These are phyloP conservation scores for Solanum okadae DNA, from an alignment of 257 asterid species.

Conservation along the genomic window DNA sequence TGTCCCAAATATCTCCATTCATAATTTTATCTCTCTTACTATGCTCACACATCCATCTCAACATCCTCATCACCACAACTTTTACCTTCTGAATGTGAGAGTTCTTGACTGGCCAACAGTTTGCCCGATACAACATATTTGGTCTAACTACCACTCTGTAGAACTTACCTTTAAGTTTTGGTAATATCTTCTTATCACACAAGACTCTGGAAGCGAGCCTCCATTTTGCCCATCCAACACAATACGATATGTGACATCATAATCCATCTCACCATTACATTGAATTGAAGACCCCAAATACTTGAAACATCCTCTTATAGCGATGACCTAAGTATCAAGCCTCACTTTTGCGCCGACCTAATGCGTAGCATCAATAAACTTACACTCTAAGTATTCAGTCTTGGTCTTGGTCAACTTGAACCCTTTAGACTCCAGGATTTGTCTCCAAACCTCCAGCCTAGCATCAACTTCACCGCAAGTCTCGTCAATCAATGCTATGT, in stretches of 20 bases:
- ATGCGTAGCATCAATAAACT: neutral
- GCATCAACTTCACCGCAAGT: neutral
- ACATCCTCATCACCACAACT: neutral
- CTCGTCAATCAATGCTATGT: neutral
- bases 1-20: neutral
- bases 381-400: neutral
- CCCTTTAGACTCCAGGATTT: neutral
- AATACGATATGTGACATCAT: neutral
- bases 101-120: neutral
- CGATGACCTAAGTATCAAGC: neutral
- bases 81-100: neutral
- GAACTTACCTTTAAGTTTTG: neutral
- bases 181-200: neutral
- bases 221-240: neutral
- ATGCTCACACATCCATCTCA: neutral
- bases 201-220: neutral
- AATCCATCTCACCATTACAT: neutral
- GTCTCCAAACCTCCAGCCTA: neutral
- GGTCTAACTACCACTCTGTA: neutral
- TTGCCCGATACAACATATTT: neutral
- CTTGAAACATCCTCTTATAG: neutral
- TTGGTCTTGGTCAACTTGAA: neutral
- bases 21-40: neutral
- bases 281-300: neutral
- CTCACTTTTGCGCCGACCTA: neutral